A percentile compares a stretch with the other conserved stretches of the same genome.
Conservation (phyloP, 169 alveolate genomes). For the Plasmodium gaboni region DNA sequence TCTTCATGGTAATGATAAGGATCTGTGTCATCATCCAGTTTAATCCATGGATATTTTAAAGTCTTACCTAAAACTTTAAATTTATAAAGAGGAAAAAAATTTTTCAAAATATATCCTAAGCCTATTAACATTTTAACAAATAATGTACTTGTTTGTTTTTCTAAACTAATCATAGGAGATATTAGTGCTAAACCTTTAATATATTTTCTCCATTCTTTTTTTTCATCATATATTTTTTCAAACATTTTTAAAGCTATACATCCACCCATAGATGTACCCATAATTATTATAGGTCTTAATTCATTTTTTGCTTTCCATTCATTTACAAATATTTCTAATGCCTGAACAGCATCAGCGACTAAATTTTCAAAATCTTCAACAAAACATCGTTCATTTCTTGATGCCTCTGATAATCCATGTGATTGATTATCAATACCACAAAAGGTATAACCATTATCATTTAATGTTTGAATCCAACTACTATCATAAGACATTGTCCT, state of each 20-base stretch:
- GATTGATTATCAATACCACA: constrained; percentile 84
- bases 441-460: constrained; percentile 75
- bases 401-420: constrained; percentile 83
- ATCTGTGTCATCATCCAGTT: constrained; percentile 33
- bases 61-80: constrained; percentile 39
- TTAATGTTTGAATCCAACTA: constrained; percentile 79
- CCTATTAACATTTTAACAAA: constrained; percentile 19
- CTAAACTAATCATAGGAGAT: constrained; percentile 60
- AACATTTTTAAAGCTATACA: constrained; percentile 52
- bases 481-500: constrained; percentile 79
- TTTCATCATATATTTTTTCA: constrained; percentile 14
- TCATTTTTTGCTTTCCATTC: constrained; percentile 67
- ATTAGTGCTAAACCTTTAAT: constrained; percentile 28
- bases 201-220: constrained; percentile 55
- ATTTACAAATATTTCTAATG: constrained; percentile 75
- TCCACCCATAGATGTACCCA: constrained; percentile 72
- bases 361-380: constrained; percentile 74
- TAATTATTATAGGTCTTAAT: constrained; percentile 43
- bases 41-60: constrained; percentile 49
- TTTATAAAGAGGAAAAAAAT: constrained; percentile 34
- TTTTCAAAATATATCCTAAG: constrained; percentile 16
- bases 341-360: constrained; percentile 80
- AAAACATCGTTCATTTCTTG: constrained; percentile 75
- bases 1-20: constrained; percentile 49
- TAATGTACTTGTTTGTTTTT: constrained; percentile 48